Percentiles rank a stretch among this genome's conserved stretches.
Conservation (phyloP, 2,329 filamentous ascomycete genomes). For the Cladosporium sp. region DNA sequence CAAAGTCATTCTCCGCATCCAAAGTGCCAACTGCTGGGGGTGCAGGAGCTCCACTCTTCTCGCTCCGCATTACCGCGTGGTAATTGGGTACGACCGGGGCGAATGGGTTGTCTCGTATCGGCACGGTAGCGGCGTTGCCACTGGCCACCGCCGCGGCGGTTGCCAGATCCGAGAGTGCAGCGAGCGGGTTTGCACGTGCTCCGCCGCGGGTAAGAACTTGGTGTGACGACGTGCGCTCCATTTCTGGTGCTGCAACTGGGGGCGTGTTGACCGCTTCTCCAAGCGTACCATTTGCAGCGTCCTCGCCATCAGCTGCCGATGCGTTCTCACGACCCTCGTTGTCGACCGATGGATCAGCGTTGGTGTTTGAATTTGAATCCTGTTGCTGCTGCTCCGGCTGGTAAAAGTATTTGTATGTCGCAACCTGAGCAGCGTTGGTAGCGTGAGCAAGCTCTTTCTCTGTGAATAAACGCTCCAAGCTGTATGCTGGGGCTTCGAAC, state of each 20-base stretch:
- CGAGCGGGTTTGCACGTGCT: conserved; percentile 43
- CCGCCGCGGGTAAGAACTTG: conserved; percentile 50
- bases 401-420: conserved; percentile 54
- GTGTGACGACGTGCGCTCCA: conserved; percentile 57
- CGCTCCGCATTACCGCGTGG: conserved; percentile 42
- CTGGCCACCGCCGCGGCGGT: conserved; percentile 35
- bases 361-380: conserved; percentile 23
- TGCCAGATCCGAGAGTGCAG: conserved; percentile 52
- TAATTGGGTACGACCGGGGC: conserved; percentile 42
- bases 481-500: conserved; percentile 55
- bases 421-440: conserved; percentile 57
- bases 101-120: conserved; percentile 36
- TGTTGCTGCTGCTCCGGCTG: conserved; percentile 36
- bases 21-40: conserved; percentile 38
- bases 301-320: conserved; percentile 25
- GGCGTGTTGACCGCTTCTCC: conserved; percentile 23
- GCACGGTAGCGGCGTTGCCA: conserved; percentile 30
- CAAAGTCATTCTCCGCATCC: conserved; percentile 47
- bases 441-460: conserved; percentile 61
- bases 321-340: conserved; percentile 22
- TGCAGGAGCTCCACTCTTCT: conserved; percentile 43
- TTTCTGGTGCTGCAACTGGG: conserved; percentile 40
- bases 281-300: conserved; percentile 22
- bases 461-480: conserved; percentile 60
- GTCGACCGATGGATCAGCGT: conserved; percentile 23